A percentile compares a stretch with the other conserved stretches of the same genome.
Conservation (phyloP, 768 basidiomycete genomes). For the Pseudohyphozyma bogoriensis region DNA sequence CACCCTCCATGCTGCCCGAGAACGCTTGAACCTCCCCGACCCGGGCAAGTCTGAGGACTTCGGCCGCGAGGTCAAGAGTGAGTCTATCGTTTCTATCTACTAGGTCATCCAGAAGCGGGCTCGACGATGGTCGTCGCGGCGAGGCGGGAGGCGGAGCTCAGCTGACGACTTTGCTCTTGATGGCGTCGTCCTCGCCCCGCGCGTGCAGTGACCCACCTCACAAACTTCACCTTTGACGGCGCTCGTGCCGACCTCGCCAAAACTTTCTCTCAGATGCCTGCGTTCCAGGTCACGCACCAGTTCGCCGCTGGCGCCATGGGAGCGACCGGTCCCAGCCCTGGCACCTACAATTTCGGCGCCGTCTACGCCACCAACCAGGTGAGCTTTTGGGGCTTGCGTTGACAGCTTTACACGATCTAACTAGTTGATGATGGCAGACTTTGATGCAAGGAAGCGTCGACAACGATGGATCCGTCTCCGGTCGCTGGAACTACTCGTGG, state of each 20-base stretch:
- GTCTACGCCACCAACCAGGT: constrained; percentile 80
- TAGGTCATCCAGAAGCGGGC: too few relatives aligned
- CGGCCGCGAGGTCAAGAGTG: constrained; percentile 85
- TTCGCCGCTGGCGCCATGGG: constrained; percentile 79
- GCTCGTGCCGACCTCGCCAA: constrained; percentile 93
- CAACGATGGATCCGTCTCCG: constrained; percentile 82
- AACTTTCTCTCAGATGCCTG: constrained; percentile 80
- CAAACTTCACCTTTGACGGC: constrained; percentile 94
- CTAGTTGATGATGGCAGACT: constrained; percentile 48
- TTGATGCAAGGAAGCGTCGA: constrained; percentile 91
- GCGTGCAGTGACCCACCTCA: constrained; percentile 67
- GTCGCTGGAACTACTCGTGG: constrained; percentile 85
- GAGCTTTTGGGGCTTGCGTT: too few relatives aligned
- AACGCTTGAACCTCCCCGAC: constrained; percentile 67
- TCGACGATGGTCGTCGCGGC: background rate
- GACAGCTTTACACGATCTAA: background rate
- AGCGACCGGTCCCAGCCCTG: constrained; percentile 40
- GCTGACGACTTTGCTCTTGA: constrained; percentile 4
- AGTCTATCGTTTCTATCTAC: constrained; percentile 29
- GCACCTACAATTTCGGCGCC: constrained; percentile 90
- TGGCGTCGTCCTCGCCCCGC: constrained; percentile 5
- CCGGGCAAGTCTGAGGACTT: constrained; percentile 91
- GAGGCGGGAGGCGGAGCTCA: too few relatives aligned
- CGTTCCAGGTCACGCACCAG: constrained; percentile 95
- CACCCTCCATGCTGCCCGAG: constrained; percentile 71